These are phyloP conservation scores for Gilbertella persicaria DNA, from an alignment of 371 early-diverging fungal species.

Conservation along the genomic window DNA sequence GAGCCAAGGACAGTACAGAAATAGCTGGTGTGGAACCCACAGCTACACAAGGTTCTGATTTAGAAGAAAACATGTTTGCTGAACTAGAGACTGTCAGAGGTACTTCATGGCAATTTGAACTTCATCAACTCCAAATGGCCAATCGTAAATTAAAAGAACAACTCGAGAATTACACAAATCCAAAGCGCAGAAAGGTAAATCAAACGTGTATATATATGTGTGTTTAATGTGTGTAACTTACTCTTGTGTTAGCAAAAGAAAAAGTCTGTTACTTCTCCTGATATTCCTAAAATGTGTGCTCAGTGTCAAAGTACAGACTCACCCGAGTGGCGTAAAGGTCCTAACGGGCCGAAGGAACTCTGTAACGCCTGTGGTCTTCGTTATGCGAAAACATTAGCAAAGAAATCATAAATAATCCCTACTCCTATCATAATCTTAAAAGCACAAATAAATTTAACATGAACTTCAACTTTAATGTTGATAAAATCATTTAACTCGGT, in stretches of 20 bases:
- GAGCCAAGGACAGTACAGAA: slow-evolving; percentile 17
- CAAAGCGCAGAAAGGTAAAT: slow-evolving; percentile 31
- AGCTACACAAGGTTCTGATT: neutral
- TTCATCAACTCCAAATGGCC: slow-evolving; percentile 49
- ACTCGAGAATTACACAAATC: slow-evolving; percentile 26
- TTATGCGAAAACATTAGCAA: slow-evolving; percentile 31
- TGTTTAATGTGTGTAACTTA: neutral
- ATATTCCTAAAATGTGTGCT: slow-evolving; percentile 42
- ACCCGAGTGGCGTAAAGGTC: slow-evolving; percentile 85
- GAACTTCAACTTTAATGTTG: too few relatives aligned
- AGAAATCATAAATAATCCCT: slow-evolving; percentile 4
- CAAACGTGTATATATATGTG: slow-evolving; percentile 3
- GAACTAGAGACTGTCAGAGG: slow-evolving; percentile 41
- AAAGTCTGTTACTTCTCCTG: slow-evolving; percentile 19
- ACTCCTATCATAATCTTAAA: too few relatives aligned
- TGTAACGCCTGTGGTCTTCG: slow-evolving; percentile 89
- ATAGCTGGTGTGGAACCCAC: slow-evolving; percentile 10
- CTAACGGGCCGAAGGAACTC: slow-evolving; percentile 75
- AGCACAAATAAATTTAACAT: too few relatives aligned
- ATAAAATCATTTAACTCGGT: too few relatives aligned
- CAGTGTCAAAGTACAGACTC: slow-evolving; percentile 76
- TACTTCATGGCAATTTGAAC: slow-evolving; percentile 56
- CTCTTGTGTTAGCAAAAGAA: slow-evolving; percentile 26
- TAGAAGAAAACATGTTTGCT: slow-evolving; percentile 45
- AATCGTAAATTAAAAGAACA: slow-evolving; percentile 46